phyloP scores from a whole-genome alignment of 164 flowering plant genomes.

The Kalanchoe fedtschenkoi region DNA sequence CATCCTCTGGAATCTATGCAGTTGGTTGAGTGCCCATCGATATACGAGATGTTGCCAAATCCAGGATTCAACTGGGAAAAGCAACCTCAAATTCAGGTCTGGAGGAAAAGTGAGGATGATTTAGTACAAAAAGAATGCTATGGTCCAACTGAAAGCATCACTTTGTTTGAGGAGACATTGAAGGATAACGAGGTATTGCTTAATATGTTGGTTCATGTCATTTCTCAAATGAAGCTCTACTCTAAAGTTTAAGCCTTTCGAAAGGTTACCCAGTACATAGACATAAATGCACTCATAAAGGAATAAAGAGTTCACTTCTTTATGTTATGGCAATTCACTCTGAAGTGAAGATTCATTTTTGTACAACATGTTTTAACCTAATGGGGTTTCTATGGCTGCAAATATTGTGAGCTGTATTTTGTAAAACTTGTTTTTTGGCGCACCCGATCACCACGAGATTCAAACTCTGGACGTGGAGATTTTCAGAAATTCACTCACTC shows the following conservation, averaged over 20 bases:
- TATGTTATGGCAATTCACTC: no score
- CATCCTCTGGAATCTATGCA: constrained; percentile 12
- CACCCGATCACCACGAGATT: no score
- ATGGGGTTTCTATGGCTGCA: no score
- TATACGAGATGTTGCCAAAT: constrained; percentile 88
- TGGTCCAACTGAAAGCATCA: constrained; percentile 35
- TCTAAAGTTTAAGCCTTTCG: neutral
- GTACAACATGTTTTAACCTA: no score
- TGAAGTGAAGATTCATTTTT: no score
- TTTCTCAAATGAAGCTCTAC: neutral
- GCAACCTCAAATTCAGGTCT: constrained; percentile 62
- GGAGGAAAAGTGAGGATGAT: constrained; percentile 45
- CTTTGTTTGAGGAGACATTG: constrained; percentile 53
- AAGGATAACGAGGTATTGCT: constrained; percentile 62
- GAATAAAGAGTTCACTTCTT: no score
- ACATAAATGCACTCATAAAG: neutral
- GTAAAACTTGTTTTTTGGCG: no score
- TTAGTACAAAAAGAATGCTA: constrained; percentile 42
- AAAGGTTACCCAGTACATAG: neutral
- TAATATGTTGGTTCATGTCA: neutral
- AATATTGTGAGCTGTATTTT: neutral
- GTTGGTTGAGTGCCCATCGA: constrained; percentile 92
- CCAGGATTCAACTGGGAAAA: constrained; percentile 64
- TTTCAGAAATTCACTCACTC: no score
- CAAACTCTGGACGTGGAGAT: no score